Conservation (phyloP, 139 green algal genomes). For the Spirogloea muscicola region DNA sequence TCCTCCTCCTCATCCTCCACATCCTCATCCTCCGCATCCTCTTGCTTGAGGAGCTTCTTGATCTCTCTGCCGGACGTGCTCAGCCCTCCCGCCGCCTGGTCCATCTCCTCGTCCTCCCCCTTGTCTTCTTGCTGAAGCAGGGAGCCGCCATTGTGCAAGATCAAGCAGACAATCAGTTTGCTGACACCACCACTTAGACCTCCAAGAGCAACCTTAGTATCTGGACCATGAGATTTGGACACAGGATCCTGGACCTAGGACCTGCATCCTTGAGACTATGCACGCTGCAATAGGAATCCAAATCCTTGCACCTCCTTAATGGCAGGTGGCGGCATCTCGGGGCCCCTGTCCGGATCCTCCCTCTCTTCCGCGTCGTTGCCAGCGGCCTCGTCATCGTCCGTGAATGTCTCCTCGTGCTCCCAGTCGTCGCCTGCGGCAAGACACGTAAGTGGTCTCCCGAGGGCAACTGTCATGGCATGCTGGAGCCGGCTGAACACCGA, state of each 20-base stretch:
- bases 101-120: neutral
- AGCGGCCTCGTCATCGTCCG: conserved; percentile 23
- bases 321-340: conserved; percentile 1
- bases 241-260: neutral
- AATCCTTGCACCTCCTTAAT: conserved; percentile 27
- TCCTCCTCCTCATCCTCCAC: conserved; percentile 14
- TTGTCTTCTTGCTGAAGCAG: conserved; percentile 2
- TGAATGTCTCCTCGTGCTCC: conserved; percentile 39
- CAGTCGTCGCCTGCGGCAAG: conserved; percentile 17
- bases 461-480: neutral
- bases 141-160: too few relatives aligned
- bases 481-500: neutral
- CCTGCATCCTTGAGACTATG: too few relatives aligned
- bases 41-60: neutral
- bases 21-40: neutral
- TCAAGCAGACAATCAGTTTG: too few relatives aligned
- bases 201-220: too few relatives aligned
- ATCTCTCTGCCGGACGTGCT: conserved; percentile 9
- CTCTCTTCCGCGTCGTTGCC: conserved; percentile 26
- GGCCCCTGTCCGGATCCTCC: conserved; percentile 1
- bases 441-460: neutral
- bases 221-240: too few relatives aligned
- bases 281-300: too few relatives aligned
- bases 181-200: too few relatives aligned
- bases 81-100: neutral